Evolutionary conservation across 495 filamentous ascomycete species (phyloP), one percentile per base, ranked within the genome.

Genomic region (Trypethelium eluteriae): DNA sequence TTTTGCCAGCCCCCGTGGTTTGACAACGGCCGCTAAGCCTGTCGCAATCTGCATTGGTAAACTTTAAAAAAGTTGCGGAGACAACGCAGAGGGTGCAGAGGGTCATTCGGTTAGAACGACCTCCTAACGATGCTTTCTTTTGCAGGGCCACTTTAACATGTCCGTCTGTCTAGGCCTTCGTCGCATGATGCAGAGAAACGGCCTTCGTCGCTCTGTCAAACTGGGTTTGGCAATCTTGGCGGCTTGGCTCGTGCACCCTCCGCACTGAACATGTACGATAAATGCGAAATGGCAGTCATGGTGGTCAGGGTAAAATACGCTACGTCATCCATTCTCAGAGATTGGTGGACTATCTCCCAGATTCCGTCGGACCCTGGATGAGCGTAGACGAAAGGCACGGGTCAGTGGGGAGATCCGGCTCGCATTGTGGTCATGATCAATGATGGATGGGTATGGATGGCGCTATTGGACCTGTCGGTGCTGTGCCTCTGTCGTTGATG

Each of bases 1-100:
- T 59, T 59, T 14, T 59, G n/a, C 25, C 14, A 10, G 53, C 32
- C 25, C 18, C 53, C 32, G 34, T 35, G n/a, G 53, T 11, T 59
- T 36, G 25, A 9, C 18, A 59, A 59, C 53, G 53, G 53, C 53
- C 53, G 53, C 53, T 59, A 59, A 59, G 25, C 25, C 25, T 25
- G 25, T 25, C 25, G 25, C 25, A 25, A 3, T 34, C 53, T 59
- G 53, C 53, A 59, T 7, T 36, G 53, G 32, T 36, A 59, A 59
- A 59, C 25, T 36, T 25, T 59, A 59, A 59, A 7, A 35, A 4
- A 2, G 53, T 32, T 9, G 6, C 11, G 11, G 18, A 3, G 36
- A 59, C 14, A 18, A 5, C 7, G 53, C 18, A 32, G 36, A n/a
- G n/a, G 7, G 18, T 59, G 11, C 53, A 35, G 3, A 18, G 12